phyloP scores from a whole-genome alignment of 495 filamentous ascomycete genomes.

The Hypoxylon fragiforme region DNA sequence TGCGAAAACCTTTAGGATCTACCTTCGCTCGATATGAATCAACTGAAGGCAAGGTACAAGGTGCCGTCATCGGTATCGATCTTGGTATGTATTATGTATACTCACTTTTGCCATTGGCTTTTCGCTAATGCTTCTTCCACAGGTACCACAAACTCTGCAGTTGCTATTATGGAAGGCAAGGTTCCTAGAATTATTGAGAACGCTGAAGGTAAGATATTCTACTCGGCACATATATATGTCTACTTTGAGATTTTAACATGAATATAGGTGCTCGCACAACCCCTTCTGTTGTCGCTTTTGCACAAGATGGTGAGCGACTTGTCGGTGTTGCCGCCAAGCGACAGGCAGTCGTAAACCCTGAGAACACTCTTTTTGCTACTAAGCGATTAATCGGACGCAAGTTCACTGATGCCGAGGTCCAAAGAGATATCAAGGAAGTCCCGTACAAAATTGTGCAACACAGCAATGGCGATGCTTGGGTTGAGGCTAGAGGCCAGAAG shows the following conservation, averaged over 20 bases:
- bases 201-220: slow-evolving; percentile 70
- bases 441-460: slow-evolving; percentile 99
- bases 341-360: slow-evolving; percentile 98
- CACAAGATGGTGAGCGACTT: slow-evolving; percentile 93
- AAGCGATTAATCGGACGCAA: slow-evolving; percentile 99
- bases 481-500: slow-evolving; percentile 91
- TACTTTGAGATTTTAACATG: slow-evolving; percentile 10
- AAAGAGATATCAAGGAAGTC: slow-evolving; percentile 97
- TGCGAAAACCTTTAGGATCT: slow-evolving; percentile 52
- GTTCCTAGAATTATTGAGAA: slow-evolving; percentile 96
- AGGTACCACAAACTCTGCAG: slow-evolving; percentile 98
- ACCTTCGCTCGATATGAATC: slow-evolving; percentile 72
- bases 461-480: slow-evolving; percentile 97
- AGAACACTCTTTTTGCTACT: slow-evolving; percentile 98
- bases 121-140: slow-evolving; percentile 32
- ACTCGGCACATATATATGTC: not conserved
- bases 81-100: slow-evolving; percentile 67
- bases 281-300: slow-evolving; percentile 95
- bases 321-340: slow-evolving; percentile 99
- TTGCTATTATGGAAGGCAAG: slow-evolving; percentile 98
- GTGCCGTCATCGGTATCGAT: slow-evolving; percentile 97
- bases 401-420: slow-evolving; percentile 93
- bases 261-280: slow-evolving; percentile 85
- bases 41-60: slow-evolving; percentile 85
- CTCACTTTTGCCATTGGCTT: not conserved